phyloP scores from a whole-genome alignment of 306 rosid species.

The Urtica urens region DNA sequence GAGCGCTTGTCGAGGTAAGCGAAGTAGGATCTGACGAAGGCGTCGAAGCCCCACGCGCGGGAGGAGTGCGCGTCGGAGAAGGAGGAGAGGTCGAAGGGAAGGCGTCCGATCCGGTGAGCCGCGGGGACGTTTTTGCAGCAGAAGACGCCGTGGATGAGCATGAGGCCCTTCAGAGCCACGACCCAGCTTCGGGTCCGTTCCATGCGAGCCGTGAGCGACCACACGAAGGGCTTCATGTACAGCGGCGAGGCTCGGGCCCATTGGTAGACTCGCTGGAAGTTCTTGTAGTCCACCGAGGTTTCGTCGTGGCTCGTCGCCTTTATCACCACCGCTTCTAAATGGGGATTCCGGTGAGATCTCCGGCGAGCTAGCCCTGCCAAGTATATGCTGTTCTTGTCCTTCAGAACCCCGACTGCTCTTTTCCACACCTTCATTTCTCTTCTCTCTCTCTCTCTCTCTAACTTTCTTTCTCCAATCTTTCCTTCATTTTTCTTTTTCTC shows the following conservation, averaged over 20 bases:
- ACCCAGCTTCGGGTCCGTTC: constrained; percentile 58
- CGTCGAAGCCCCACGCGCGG: constrained; percentile 28
- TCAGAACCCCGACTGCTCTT: constrained; percentile 49
- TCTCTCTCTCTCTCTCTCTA: no score
- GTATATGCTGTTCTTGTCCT: constrained; percentile 67
- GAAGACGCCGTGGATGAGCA: constrained; percentile 74
- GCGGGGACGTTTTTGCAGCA: constrained; percentile 34
- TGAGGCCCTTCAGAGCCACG: constrained; percentile 74
- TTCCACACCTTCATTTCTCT: constrained; percentile 58
- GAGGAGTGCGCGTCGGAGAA: constrained; percentile 35
- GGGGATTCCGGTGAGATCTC: constrained; percentile 40
- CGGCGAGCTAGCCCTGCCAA: constrained; percentile 32
- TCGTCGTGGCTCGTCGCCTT: constrained; percentile 85
- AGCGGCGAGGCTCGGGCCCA: constrained; percentile 59
- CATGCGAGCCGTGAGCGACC: constrained; percentile 43
- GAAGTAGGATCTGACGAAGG: constrained; percentile 46
- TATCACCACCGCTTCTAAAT: constrained; percentile 47
- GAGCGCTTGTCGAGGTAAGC: constrained; percentile 50
- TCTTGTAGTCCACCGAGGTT: constrained; percentile 34
- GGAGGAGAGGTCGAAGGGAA: constrained; percentile 58
- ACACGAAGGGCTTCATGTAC: constrained; percentile 38
- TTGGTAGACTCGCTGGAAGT: constrained; percentile 52
- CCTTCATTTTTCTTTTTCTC: no score
- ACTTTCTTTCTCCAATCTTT: no score
- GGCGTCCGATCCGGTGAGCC: constrained; percentile 40